Evolutionary conservation across 2,329 filamentous ascomycete species (phyloP).

Genomic region (Cladosporium sp.): DNA sequence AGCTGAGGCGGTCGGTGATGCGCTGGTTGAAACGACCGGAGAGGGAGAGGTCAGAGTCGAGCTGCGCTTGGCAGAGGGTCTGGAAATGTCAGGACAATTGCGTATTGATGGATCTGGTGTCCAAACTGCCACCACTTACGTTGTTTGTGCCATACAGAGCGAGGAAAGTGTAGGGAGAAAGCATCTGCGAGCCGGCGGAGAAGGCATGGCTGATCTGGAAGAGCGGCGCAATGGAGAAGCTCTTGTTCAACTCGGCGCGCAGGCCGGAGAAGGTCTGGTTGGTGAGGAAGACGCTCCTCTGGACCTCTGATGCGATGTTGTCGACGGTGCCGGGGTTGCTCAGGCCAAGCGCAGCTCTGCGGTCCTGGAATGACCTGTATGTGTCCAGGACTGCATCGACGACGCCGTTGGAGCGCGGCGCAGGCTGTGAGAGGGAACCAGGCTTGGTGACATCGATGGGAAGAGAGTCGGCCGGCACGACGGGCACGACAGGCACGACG

Average conservation of each 20-base stretch:
- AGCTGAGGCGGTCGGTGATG: conserved; percentile 76
- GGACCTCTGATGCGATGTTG: conserved; percentile 83
- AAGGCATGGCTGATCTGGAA: conserved; percentile 99
- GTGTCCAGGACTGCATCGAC: conserved; percentile 56
- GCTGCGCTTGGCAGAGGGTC: conserved; percentile 93
- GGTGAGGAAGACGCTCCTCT: conserved; percentile 93
- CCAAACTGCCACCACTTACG: conserved; percentile 52
- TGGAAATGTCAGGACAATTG: conserved; percentile 39
- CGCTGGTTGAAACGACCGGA: conserved; percentile 90
- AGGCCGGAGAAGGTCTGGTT: conserved; percentile 97
- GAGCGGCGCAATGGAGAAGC: conserved; percentile 87
- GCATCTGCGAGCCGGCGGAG: conserved; percentile 82
- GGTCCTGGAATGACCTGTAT: conserved; percentile 78
- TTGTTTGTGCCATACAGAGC: conserved; percentile 91
- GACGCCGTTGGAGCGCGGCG: conserved; percentile 31
- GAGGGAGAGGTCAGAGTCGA: conserved; percentile 89
- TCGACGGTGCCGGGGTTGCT: conserved; percentile 92
- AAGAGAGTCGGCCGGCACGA: conserved; percentile 27
- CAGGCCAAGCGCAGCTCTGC: conserved; percentile 83
- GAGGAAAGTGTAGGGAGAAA: conserved; percentile 94
- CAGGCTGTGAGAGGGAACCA: conserved; percentile 24
- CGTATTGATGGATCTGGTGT: conserved; percentile 24
- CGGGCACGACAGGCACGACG: conserved; percentile 21
- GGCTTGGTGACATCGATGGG: conserved; percentile 26
- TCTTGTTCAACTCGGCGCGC: conserved; percentile 93